Evolutionary conservation across 805 yeast species (phyloP), one percentile per base, ranked within the genome.

Genomic region (Cyberlindnera subsufficiens): DNA sequence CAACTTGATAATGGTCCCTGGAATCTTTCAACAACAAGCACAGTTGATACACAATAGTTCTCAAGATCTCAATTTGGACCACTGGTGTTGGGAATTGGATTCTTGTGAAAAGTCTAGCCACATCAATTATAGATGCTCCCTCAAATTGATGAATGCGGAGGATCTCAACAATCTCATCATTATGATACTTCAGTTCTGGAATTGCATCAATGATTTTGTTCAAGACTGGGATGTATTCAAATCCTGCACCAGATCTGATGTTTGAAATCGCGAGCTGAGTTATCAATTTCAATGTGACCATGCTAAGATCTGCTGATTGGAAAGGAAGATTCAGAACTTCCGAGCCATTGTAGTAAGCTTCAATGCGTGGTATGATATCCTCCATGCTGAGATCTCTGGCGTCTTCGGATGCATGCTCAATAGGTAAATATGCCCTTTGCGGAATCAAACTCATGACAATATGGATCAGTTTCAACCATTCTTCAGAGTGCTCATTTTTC

Each of bases 1-100:
- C 95, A 1, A 83, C 81, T 54, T 87, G 95, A 43, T 72, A 69
- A 37, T 65, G 64, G 73, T 67, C 9, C 72, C 71, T 30, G 65
- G 41, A 37, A 22, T 25, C 40, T 25, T 31, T 42, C 20, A 56
- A 38, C 3, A 56, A 35, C 2, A 37, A 27, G 22, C 58, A 55
- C 9, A 58, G 43, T 30, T 55, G 54, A n/a, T 30, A 45, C 1
- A 55, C 45, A 3, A 58, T 34, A 8, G 33, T 41, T 13, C 42
- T 47, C 17, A 58, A 39, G 3, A 50, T 39, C 25, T 51, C 49
- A 5, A 55, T 38, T 10, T 56, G 50, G 1, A 56, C 38, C 27
- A 64, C 50, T 14, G 59, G 59, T 0, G 56, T 27, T 5, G 53
- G 35, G 34, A 68, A 54, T 25, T 56, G 33, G 31, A 52, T 54